Base-by-base conservation (phyloP, 306 rosid species). In the Neltuma alba region DNA sequence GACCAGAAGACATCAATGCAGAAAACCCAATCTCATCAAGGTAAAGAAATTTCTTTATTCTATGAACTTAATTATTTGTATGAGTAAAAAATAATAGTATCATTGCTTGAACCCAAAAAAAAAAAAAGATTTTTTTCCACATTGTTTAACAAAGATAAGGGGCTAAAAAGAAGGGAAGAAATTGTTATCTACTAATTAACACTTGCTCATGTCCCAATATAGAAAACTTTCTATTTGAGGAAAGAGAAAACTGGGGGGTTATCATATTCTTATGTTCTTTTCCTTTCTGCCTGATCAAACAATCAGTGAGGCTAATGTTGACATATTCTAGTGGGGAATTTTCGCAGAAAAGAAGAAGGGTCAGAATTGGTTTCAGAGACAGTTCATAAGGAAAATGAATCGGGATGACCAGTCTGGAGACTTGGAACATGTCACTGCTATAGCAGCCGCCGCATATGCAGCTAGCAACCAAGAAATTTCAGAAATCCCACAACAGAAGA, bases 371-470 rank as follows among this genome's bases (percentile, higher is more conserved):
- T 79, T 90, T 21, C 84, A 69, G 76, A 88, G 89, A 64, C 90
- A 21, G 75, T 74, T 87, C 33, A 34, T 79, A 20, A 76, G 85
- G 70, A 76, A 83, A 82, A 86, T 66, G 87, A 87, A 82, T 82
- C 64, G 25, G 48, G 92, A 88, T 57, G 73, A 84, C 72, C 91
- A 88, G 33, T 74, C 90, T 45, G 75, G 21, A 47, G 89, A 70
- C 27, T 64, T 66, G 12, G 96, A 90, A 55, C 88, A 80, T 44
- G 90, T 80, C n/a, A 72, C 87, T 11, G 96, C 97, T 16, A 87
- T 91, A 27, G 99, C 97, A 74, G 98, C 99, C 64, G 91, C 93
- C 16, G 87, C 88, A 54, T 85, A 74, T 33, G 94, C 96, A 48
- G 71, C 92, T 37, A 76, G 61, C 68, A 80, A 82, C 62, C 79